phyloP scores from a whole-genome alignment of 1,284 basidiomycete species.

The Trichosporon faecale region DNA sequence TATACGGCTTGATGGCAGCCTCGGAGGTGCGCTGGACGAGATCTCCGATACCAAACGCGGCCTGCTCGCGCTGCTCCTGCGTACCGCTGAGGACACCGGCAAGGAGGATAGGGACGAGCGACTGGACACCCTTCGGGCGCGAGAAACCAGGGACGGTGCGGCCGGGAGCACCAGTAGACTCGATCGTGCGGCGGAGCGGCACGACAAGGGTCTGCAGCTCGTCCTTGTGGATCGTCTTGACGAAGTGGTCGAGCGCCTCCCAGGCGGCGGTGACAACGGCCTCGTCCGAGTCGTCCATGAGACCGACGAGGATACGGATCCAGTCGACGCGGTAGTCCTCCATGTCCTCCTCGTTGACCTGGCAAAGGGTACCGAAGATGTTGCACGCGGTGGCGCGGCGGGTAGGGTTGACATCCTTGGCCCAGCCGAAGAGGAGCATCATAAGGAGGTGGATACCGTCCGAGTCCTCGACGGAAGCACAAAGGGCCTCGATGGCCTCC shows the following conservation, averaged over 20 bases:
- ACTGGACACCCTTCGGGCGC: constrained; percentile 82
- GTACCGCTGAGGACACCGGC: constrained; percentile 63
- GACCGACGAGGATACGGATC: constrained; percentile 85
- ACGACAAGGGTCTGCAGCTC: constrained; percentile 86
- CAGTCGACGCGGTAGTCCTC: constrained; percentile 87
- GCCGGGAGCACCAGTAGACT: constrained; percentile 76
- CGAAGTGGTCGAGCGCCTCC: constrained; percentile 78
- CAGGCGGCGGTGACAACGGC: constrained; percentile 79
- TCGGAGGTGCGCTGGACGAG: constrained; percentile 88
- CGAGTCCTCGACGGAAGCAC: constrained; percentile 72
- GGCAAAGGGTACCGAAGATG: constrained; percentile 76
- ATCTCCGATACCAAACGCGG: constrained; percentile 90
- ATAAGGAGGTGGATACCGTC: constrained; percentile 86
- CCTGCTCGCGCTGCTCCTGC: constrained; percentile 70
- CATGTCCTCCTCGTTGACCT: constrained; percentile 69
- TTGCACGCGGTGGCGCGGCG: constrained; percentile 75
- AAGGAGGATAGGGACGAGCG: constrained; percentile 83
- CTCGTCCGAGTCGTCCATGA: constrained; percentile 74
- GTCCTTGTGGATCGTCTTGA: constrained; percentile 89
- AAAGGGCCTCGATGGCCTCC: constrained; percentile 66
- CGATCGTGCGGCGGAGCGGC: constrained; percentile 82
- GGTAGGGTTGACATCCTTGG: constrained; percentile 66
- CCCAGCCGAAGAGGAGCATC: constrained; percentile 85
- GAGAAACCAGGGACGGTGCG: constrained; percentile 80
- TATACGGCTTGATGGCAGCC: constrained; percentile 88